Percentiles rank a stretch among this genome's conserved stretches.
Evolutionary conservation across 2,329 filamentous ascomycete species (phyloP).

Genomic region (Sporothrix schenckii): DNA sequence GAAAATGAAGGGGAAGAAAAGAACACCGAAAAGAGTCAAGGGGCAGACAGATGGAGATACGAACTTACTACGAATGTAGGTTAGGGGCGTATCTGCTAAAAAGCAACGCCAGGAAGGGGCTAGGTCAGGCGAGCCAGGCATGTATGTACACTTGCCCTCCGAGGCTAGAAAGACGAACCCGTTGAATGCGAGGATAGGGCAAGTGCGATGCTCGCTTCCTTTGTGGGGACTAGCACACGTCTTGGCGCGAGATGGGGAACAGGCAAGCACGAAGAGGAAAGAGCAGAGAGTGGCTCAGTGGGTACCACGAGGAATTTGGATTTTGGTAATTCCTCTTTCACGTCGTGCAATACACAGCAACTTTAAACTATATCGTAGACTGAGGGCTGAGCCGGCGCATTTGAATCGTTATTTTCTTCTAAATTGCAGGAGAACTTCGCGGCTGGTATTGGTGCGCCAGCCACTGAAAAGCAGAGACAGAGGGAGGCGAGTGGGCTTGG

Average conservation of each 20-base stretch:
- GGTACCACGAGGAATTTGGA: not conserved
- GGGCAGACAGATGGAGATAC: slow-evolving; percentile 12
- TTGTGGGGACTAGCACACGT: slow-evolving; percentile 13
- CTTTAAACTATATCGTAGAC: too few relatives aligned
- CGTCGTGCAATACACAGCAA: too few relatives aligned
- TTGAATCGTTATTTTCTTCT: not conserved
- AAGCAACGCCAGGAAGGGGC: not conserved
- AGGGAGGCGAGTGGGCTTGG: not conserved
- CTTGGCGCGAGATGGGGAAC: slow-evolving; percentile 17
- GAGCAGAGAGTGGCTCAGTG: not conserved
- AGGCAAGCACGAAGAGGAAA: not conserved
- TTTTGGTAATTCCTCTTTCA: not conserved
- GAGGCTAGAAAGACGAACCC: not conserved
- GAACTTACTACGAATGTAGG: not conserved
- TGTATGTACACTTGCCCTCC: not conserved
- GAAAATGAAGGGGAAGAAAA: not conserved
- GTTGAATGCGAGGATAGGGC: slow-evolving; percentile 16
- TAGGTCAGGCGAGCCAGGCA: not conserved
- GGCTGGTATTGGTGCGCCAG: not conserved
- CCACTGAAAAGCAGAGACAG: not conserved
- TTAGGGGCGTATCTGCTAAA: slow-evolving; percentile 1
- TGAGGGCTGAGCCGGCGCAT: not conserved
- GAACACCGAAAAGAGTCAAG: not conserved
- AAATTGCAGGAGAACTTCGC: not conserved
- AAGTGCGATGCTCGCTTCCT: slow-evolving; percentile 16